Percentiles rank a stretch among this genome's conserved stretches.
These are phyloP conservation scores for Uromyces viciae-fabae DNA, from an alignment of 1,284 basidiomycete species.

Conservation along the genomic window DNA sequence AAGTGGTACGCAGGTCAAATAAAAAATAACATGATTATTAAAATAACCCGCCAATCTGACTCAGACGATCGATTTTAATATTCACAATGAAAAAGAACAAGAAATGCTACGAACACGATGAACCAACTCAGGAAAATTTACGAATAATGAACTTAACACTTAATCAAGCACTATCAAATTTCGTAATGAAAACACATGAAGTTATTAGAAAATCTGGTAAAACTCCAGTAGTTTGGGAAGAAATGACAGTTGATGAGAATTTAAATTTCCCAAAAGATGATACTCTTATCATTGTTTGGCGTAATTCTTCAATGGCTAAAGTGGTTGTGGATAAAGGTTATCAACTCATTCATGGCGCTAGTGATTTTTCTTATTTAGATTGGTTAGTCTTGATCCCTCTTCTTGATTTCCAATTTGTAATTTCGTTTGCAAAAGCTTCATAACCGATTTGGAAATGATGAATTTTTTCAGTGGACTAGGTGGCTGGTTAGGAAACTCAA, in stretches of 20 bases:
- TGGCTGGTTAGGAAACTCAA: slow-evolving; percentile 67
- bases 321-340: slow-evolving; percentile 64
- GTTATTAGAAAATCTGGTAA: slow-evolving; percentile 59
- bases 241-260: slow-evolving; percentile 68
- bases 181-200: slow-evolving; percentile 62
- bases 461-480: slow-evolving; percentile 70
- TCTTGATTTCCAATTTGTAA: slow-evolving; percentile 62
- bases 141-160: slow-evolving; percentile 61
- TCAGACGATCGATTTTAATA: no score
- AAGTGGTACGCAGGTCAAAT: slow-evolving; percentile 62
- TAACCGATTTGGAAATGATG: no score
- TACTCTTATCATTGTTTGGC: slow-evolving; percentile 73
- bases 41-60: no score
- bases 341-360: slow-evolving; percentile 63
- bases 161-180: slow-evolving; percentile 64
- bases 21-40: no score
- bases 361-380: slow-evolving; percentile 14
- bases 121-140: slow-evolving; percentile 62
- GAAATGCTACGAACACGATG: slow-evolving; percentile 58
- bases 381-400: slow-evolving; percentile 31
- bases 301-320: slow-evolving; percentile 63
- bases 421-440: no score
- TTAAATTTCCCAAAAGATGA: slow-evolving; percentile 63
- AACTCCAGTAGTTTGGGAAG: slow-evolving; percentile 70
- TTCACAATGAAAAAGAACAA: slow-evolving; percentile 48